A percentile compares a stretch with the other conserved stretches of the same genome.
Evolutionary conservation across 169 alveolate species (phyloP).

Genomic region (Cyclospora cayetanensis): DNA sequence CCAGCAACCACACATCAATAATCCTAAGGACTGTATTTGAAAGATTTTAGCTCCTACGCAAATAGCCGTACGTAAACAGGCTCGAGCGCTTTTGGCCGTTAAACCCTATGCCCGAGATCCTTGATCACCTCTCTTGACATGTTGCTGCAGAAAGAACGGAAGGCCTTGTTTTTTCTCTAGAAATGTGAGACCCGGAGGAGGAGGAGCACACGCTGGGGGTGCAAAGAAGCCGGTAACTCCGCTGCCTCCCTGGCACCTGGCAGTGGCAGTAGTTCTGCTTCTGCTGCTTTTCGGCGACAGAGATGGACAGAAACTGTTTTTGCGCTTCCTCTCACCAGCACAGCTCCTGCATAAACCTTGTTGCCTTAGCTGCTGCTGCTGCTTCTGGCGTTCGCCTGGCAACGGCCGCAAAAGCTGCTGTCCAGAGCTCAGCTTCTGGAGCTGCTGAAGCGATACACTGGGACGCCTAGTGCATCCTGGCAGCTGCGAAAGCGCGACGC

Average conservation of each 20-base stretch:
- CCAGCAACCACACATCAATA: neutral
- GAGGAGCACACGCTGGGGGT: neutral
- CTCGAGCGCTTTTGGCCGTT: too few species aligned
- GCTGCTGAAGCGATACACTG: neutral
- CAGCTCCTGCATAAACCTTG: neutral
- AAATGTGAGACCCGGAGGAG: neutral
- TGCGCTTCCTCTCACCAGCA: neutral
- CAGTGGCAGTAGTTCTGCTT: neutral
- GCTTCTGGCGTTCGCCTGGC: constrained; percentile 14
- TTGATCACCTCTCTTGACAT: too few species aligned
- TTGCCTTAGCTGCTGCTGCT: constrained; percentile 9
- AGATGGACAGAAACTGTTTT: neutral
- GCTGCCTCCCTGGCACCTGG: constrained; percentile 36
- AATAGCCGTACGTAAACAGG: too few species aligned
- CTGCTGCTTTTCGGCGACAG: neutral
- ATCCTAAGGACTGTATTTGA: too few species aligned
- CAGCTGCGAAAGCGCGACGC: neutral
- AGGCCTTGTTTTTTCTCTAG: too few species aligned
- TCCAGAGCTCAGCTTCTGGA: neutral
- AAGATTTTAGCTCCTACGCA: too few species aligned
- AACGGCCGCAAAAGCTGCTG: constrained; percentile 28
- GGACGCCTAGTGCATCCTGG: neutral
- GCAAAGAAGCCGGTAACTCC: constrained; percentile 3
- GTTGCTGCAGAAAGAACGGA: too few species aligned
- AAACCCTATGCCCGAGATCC: neutral